These are phyloP conservation scores for Fusarium metavorans DNA, from an alignment of 2,329 filamentous ascomycete genomes.

Conservation along the genomic window DNA sequence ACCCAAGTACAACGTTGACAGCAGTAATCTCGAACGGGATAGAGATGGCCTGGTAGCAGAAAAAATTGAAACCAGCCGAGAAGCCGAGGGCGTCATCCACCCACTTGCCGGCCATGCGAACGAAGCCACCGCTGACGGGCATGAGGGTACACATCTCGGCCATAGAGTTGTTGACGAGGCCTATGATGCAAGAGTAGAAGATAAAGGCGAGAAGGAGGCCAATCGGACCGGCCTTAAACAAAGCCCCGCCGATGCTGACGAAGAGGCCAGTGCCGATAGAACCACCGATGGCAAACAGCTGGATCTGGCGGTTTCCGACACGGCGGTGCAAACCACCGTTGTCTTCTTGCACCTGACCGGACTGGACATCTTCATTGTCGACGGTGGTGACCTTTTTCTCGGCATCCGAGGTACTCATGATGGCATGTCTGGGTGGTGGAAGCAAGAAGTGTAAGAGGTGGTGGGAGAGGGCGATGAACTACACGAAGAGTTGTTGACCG, in stretches of 20 bases:
- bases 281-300: constrained; percentile 61
- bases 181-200: background rate
- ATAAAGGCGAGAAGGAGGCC: background rate
- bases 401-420: background rate
- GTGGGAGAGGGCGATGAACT: background rate
- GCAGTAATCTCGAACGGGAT: constrained; percentile 55
- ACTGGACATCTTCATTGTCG: background rate
- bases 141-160: constrained; percentile 72
- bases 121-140: constrained; percentile 71
- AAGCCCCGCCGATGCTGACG: constrained; percentile 68
- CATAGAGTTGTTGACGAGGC: constrained; percentile 41
- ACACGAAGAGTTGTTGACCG: background rate
- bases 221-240: constrained; percentile 48
- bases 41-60: constrained; percentile 53
- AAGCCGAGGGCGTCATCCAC: constrained; percentile 73
- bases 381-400: background rate
- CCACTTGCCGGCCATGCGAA: constrained; percentile 72
- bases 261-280: constrained; percentile 68
- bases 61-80: constrained; percentile 54
- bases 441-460: background rate
- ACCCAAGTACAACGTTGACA: constrained; percentile 52
- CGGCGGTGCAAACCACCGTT: background rate
- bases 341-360: background rate
- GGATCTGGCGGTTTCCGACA: background rate
- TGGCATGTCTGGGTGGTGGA: background rate